Evolutionary conservation across 2,329 filamentous ascomycete species (phyloP), one percentile per base, ranked within the genome.

Genomic region (Graphiopsis chlorocephala): DNA sequence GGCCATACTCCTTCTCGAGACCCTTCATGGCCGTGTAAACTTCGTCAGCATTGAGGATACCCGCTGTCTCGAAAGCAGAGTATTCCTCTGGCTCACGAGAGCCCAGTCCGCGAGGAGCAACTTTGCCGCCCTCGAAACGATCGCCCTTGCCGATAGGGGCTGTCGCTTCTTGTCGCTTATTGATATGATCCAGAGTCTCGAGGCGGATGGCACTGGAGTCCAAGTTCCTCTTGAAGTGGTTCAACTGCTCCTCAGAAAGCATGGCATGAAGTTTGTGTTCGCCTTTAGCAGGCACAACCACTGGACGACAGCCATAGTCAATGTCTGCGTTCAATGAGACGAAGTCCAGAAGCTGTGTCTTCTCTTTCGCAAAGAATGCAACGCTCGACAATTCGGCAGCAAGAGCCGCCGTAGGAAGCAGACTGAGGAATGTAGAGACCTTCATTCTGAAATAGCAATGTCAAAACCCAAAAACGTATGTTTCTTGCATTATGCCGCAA

Each of bases 1-100:
- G 73, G 4, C 78, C 78, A 63, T 79, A 83, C 25, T 71, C 71
- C 35, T 70, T 75, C 29, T 76, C 78, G 26, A 84, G 78, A 28
- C 76, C 80, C 29, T 78, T 69, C 33, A 83, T 73, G 1, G 78
- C 82, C 1, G 80, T 80, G 52, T 75, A 74, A 61, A 84, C 75
- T 68, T 84, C 83, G 12, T 70, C 68, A 42, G 78, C 73, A 57
- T 79, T 84, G 71, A 84, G 77, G 69, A 84, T 79, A 60, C 76
- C 79, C 48, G 73, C 66, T 61, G 83, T 77, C 7, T 73, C 77
- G 7, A 75, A 69, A 31, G 71, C 70, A n/a, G 71, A 63, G 42
- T 74, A 75, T 42, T 78, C 72, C 7, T 62, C 60, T 5, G 47
- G 31, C 60, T 53, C 31, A 4, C 60, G 29, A 25, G 78, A 77